Evolutionary conservation across 192 early-diverging fungal genomes (phyloP), one percentile per base, ranked within the genome.

Genomic region (Umbelopsis sp.): DNA sequence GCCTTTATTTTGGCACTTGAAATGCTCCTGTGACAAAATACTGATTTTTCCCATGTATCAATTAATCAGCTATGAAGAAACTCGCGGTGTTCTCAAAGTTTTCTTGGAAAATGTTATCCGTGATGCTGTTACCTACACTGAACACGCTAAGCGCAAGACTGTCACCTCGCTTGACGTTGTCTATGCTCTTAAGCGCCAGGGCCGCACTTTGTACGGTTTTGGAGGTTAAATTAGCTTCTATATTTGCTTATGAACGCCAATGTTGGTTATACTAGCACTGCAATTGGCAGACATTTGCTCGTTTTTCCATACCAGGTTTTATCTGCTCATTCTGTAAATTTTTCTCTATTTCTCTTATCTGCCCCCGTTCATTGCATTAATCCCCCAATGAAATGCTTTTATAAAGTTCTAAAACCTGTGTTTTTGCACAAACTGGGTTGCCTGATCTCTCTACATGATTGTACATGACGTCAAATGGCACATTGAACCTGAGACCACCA

Each of bases 91-190:
- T 68, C 90, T 98, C 77, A 99, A 98, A 90, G 87, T 92, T 48
- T 99, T 99, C 85, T 92, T 99, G 74, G 96, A 97, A 85, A 96
- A 97, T 82, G 96, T 99, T 81, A 99, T 99, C 78, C 91, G 96
- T 69, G 95, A 97, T 80, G 91, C 95, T 27, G 95, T 97, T 71
- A 97, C 95, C 70, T 98, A 98, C 88, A 96, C 95, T 74, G 96
- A 99, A 81, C 96, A 99, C 90, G 96, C 94, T 75, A 97, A 96
- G 88, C 87, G 95, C 83, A 97, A 99, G 93, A 99, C 98, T 71
- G 96, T 99, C 79, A 99, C 98, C 64, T 97, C 97, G 46, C 90
- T 99, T 48, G 98, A 99, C 83, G 98, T 99, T 50, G 96, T 99
- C 82, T 99, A 99, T 78, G 95, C 96, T 27, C 90, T 98, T 84